phyloP scores from a whole-genome alignment of 352 stramenopile genomes.

The Phytophthora melonis region DNA sequence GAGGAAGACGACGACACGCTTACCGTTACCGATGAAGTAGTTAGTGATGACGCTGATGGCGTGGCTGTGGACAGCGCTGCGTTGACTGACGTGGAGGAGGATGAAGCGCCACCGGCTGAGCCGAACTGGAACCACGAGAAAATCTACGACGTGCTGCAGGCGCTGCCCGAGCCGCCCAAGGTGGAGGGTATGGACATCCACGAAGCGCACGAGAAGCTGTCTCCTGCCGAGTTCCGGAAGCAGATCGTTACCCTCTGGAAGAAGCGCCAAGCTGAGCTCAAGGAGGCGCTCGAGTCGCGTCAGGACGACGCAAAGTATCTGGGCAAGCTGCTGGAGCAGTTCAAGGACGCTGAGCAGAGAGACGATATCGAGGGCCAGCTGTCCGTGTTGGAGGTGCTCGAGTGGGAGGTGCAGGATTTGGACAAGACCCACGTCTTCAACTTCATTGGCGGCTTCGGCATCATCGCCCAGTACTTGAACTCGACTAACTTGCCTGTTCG shows the following conservation, averaged over 20 bases:
- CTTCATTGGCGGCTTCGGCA: constrained; percentile 83
- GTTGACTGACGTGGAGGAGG: constrained; percentile 16
- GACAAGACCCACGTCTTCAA: constrained; percentile 91
- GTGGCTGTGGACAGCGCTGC: not conserved
- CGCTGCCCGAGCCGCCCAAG: constrained; percentile 76
- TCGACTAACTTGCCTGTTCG: constrained; percentile 71
- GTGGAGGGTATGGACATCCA: constrained; percentile 85
- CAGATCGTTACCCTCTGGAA: constrained; percentile 87
- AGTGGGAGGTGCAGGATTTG: constrained; percentile 90
- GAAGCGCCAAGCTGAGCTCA: constrained; percentile 80
- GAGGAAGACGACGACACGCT: constrained; percentile 34
- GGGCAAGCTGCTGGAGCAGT: constrained; percentile 74
- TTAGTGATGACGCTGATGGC: constrained; percentile 10
- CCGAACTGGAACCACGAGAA: constrained; percentile 89
- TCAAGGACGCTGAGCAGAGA: constrained; percentile 65
- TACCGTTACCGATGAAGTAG: constrained; percentile 25
- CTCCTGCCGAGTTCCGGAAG: constrained; percentile 72
- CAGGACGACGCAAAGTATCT: constrained; percentile 86
- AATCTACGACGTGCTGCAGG: constrained; percentile 83
- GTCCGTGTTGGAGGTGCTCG: constrained; percentile 69
- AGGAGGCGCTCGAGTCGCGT: constrained; percentile 80
- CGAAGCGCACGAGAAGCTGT: constrained; percentile 73
- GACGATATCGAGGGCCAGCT: constrained; percentile 59
- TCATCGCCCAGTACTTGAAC: constrained; percentile 80
- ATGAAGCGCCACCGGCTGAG: constrained; percentile 50